A percentile compares a stretch with the other conserved stretches of the same genome.
These are phyloP conservation scores for Clarireedia homoeocarpa DNA, from an alignment of 2,329 filamentous ascomycete species.

Conservation along the genomic window DNA sequence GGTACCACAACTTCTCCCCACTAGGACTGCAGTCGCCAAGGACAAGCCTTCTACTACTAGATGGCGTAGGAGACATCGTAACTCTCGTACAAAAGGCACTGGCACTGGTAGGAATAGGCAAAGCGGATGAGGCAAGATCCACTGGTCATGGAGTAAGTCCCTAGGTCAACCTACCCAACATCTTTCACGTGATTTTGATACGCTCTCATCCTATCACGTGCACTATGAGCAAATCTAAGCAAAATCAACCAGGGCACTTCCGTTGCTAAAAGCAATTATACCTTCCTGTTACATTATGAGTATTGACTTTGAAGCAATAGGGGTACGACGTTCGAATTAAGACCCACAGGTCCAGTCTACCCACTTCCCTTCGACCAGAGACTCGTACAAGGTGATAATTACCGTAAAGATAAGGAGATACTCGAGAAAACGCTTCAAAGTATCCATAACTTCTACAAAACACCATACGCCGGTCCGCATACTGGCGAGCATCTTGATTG, in stretches of 20 bases:
- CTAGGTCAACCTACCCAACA: neutral
- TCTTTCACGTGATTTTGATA: conserved; percentile 1
- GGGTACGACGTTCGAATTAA: conserved; percentile 1
- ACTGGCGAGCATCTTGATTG: conserved; percentile 19
- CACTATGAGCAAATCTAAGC: neutral
- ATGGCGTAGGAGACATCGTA: neutral
- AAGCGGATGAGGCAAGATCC: neutral
- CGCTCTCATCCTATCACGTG: neutral
- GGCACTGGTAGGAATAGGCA: neutral
- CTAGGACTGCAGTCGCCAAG: neutral
- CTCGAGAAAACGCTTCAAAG: conserved; percentile 11
- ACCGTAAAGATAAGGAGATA: conserved; percentile 16
- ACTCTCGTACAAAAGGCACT: too few species aligned
- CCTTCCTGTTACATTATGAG: neutral
- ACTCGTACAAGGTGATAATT: conserved; percentile 18
- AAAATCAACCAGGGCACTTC: too few species aligned
- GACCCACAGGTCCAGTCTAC: conserved; percentile 9
- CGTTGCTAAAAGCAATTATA: neutral
- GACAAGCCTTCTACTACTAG: neutral
- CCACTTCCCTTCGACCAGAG: conserved; percentile 22
- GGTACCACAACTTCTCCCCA: too few species aligned
- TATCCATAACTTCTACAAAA: conserved; percentile 15
- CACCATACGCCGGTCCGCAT: conserved; percentile 16
- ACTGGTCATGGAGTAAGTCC: conserved; percentile 7
- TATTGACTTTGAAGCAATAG: neutral